Percentiles rank a stretch among this genome's conserved stretches.
These are phyloP conservation scores for Apiotrichum laibachii DNA, from an alignment of 1,284 basidiomycete genomes.

Conservation along the genomic window DNA sequence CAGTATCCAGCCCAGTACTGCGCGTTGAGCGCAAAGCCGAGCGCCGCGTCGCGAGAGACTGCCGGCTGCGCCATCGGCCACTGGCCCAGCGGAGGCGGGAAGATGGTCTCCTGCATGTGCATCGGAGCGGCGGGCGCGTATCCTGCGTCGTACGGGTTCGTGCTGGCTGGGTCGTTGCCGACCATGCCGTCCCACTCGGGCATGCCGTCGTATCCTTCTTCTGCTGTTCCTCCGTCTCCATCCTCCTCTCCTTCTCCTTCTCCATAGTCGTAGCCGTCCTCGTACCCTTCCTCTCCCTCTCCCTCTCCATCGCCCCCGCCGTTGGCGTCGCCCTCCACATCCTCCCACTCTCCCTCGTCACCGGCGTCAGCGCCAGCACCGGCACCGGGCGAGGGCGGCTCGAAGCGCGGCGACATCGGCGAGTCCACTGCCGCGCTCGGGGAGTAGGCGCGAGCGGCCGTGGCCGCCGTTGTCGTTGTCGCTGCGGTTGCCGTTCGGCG, in stretches of 20 bases:
- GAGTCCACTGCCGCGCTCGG: conserved; percentile 4
- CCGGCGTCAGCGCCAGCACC: not conserved
- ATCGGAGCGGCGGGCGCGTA: not conserved
- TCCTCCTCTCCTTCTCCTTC: not conserved
- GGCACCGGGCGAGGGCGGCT: not conserved
- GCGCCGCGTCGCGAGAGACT: conserved; percentile 31
- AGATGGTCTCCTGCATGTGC: conserved; percentile 12
- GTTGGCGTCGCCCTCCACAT: not conserved
- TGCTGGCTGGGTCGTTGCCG: not conserved
- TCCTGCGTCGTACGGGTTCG: not conserved
- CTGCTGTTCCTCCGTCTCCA: not conserved
- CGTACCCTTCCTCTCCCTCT: conserved; percentile 1
- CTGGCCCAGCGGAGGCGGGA: conserved; percentile 17
- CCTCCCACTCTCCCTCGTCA: not conserved
- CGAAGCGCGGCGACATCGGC: conserved; percentile 16
- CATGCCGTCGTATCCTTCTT: conserved; percentile 2
- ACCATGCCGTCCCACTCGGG: conserved; percentile 4
- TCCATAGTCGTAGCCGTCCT: too few relatives aligned
- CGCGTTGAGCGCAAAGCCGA: conserved; percentile 44
- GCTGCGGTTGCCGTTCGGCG: not conserved
- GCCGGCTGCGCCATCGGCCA: conserved; percentile 13
- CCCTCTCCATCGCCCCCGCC: not conserved
- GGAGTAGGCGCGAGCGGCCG: not conserved
- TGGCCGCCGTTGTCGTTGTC: not conserved
- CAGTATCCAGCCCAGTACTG: conserved; percentile 51